Base-by-base conservation (phyloP, 179 eudicot genomes). In the Silene noctiflora region DNA sequence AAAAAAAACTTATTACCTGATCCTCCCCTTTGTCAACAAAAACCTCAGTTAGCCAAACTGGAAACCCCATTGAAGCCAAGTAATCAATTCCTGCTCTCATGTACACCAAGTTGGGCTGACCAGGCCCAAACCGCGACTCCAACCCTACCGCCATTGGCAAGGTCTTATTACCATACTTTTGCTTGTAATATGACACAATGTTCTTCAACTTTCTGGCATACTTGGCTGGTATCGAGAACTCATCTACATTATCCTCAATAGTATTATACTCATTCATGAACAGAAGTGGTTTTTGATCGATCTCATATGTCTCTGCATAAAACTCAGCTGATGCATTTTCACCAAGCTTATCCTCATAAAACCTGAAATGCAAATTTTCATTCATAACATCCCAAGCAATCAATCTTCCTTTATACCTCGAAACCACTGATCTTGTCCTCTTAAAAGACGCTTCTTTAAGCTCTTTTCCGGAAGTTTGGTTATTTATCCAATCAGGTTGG, bases 341-440 rank as follows among this genome's bases (percentile, higher is more conserved):
- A 21, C 91, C 93, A 4, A 90, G 84, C 73, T 76, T 86, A 42
- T 79, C 80, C 60, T 91, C 93, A 60, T 77, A 91, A 65, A 83
- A 91, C 7, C 64, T 25, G 67, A 69, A 82, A 58, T 89, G 92
- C 72, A 92, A 55, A 60, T 89, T 87, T 71, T 89, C 94, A 59
- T 91, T 91, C 81, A 84, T 82, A 19, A 91, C 96, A 85, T 91
- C 96, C 97, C 97, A 91, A 22, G 84, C 85, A 21, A 87, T 81
- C 14, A 88, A 10, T 66, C 80, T 84, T 14, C 89, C 90, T 3
- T 77, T 64, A 51, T 92, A 91, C 76, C 90, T 80, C 17, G 56
- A 65, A 13, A 87, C 85, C 1, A 87, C 81, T 2, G 94, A 88
- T 61, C 59, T 48, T 0, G 81, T 76, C 56, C 94, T 80, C 61